Conservation (phyloP, 2,329 filamentous ascomycete genomes). For the Epichloe sp. region DNA sequence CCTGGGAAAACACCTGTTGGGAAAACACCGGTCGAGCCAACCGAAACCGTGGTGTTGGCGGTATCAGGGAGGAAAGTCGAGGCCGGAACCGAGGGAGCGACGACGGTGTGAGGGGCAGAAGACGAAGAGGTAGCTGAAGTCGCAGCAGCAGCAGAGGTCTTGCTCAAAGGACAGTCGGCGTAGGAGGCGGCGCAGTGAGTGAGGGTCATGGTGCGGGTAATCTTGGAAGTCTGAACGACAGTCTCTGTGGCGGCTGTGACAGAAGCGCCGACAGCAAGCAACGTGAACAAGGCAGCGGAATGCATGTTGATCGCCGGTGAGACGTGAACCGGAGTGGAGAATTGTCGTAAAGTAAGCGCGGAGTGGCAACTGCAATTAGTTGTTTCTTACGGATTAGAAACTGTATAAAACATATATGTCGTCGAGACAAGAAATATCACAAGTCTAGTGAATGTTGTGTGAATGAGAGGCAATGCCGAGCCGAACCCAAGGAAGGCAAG, state of each 20-base stretch:
- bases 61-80: not conserved
- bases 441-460: not conserved
- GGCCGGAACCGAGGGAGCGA: not conserved
- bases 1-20: not conserved
- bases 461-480: not conserved
- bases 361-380: not conserved
- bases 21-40: conserved; percentile 10
- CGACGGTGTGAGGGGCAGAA: conserved; percentile 9
- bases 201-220: conserved; percentile 31
- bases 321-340: not conserved
- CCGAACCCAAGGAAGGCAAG: not conserved
- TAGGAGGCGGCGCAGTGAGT: conserved; percentile 32
- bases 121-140: conserved; percentile 13
- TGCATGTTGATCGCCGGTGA: conserved; percentile 27
- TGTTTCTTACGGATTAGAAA: not conserved
- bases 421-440: not conserved
- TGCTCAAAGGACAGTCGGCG: conserved; percentile 27
- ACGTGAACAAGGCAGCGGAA: conserved; percentile 28
- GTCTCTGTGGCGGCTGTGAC: conserved; percentile 24
- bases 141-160: conserved; percentile 11
- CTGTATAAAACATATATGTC: not conserved
- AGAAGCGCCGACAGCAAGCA: conserved; percentile 28
- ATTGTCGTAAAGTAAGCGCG: not conserved
- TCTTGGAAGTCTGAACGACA: conserved; percentile 30
- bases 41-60: conserved; percentile 13